Conservation (phyloP, 805 yeast species). For the Saccharomycopsis selenospora region DNA sequence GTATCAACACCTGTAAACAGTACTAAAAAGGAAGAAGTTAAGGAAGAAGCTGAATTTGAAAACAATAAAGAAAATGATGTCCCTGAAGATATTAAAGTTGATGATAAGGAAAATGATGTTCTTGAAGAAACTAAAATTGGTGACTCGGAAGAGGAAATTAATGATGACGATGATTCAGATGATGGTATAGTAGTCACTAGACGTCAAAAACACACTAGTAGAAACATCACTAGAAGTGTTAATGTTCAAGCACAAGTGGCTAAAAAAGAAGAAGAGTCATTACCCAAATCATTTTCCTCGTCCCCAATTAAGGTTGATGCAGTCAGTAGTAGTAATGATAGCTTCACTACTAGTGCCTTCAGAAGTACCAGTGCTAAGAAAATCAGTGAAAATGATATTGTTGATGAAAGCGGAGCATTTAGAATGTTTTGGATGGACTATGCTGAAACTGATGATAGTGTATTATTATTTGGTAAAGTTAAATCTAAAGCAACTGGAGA, state of each 20-base stretch:
- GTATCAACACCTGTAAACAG: neutral
- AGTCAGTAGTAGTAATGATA: no score
- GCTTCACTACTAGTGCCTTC: no score
- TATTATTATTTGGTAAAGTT: slow-evolving; percentile 77
- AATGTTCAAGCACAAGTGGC: slow-evolving; percentile 33
- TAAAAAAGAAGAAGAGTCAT: neutral
- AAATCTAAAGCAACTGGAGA: slow-evolving; percentile 43
- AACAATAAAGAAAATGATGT: slow-evolving; percentile 9
- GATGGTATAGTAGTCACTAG: slow-evolving; percentile 51
- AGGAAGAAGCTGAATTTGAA: neutral
- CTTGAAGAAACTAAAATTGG: neutral
- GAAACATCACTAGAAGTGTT: slow-evolving; percentile 35
- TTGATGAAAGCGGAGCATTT: slow-evolving; percentile 41
- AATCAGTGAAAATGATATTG: slow-evolving; percentile 29
- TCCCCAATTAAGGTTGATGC: slow-evolving; percentile 23
- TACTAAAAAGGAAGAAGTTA: neutral
- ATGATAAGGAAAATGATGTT: neutral
- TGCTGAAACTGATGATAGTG: slow-evolving; percentile 61
- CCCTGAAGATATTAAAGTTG: neutral
- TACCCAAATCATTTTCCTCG: slow-evolving; percentile 21
- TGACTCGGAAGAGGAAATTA: slow-evolving; percentile 16
- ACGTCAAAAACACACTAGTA: slow-evolving; percentile 41
- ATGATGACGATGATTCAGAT: slow-evolving; percentile 42
- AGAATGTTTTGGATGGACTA: slow-evolving; percentile 89
- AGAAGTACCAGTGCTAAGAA: slow-evolving; percentile 18